These are phyloP conservation scores for Pugionium dolabratum DNA, from an alignment of 345 rosid species.

Conservation along the genomic window DNA sequence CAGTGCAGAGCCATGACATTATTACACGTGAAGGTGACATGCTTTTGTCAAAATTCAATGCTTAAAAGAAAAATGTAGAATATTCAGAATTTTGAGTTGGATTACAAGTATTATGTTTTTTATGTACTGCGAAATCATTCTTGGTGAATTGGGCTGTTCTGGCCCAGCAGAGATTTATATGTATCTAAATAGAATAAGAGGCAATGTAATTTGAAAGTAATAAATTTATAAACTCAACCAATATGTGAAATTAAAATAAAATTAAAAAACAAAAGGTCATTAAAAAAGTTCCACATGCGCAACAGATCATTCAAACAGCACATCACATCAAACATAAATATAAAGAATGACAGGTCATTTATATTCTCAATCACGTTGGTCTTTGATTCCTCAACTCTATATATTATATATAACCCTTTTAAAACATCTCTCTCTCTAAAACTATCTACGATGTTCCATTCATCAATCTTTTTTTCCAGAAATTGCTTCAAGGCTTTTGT, in stretches of 20 bases:
- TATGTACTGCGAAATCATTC: background rate
- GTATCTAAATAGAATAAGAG: background rate
- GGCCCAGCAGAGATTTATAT: conserved; percentile 16
- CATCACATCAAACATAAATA: conserved; percentile 14
- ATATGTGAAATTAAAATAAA: too few species aligned
- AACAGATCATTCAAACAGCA: conserved; percentile 34
- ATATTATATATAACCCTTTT: background rate
- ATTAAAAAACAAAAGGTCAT: conserved; percentile 1
- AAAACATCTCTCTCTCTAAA: conserved; percentile 11
- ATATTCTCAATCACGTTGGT: conserved; percentile 29
- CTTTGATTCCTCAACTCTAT: conserved; percentile 16
- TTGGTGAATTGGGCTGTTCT: background rate
- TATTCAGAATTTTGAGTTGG: background rate
- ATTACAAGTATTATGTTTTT: background rate
- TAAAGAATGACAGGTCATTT: conserved; percentile 41
- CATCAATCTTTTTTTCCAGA: background rate
- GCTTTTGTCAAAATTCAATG: too few species aligned
- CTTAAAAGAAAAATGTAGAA: background rate
- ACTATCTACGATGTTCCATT: conserved; percentile 4
- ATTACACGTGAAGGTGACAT: too few species aligned
- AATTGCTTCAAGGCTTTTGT: background rate
- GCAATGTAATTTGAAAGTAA: background rate
- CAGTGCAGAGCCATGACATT: too few species aligned
- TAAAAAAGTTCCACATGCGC: conserved; percentile 34
- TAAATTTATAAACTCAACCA: background rate